Evolutionary conservation across 768 basidiomycete genomes (phyloP).

Genomic region (Termitomyces sp.): DNA sequence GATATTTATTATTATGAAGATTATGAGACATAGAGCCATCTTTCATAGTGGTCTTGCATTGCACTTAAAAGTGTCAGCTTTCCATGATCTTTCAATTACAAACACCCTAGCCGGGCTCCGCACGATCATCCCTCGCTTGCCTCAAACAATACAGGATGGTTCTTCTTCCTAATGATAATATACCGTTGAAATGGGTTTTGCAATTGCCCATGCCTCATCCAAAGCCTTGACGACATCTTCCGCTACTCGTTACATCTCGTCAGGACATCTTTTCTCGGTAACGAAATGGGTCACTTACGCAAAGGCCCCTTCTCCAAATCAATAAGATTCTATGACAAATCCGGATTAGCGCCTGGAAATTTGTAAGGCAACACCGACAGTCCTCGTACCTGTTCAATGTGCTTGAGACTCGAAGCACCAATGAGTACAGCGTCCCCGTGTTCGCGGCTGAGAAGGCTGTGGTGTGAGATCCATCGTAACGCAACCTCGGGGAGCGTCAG

Average conservation of each 20-base stretch:
- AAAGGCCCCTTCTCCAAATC: constrained; percentile 23
- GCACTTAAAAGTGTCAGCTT: too few species aligned
- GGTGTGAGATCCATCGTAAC: constrained; percentile 44
- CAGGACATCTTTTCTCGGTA: background rate
- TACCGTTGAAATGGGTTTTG: constrained; percentile 4
- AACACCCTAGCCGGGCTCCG: too few species aligned
- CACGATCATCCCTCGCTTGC: too few species aligned
- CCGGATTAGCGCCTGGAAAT: background rate
- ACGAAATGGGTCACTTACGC: constrained; percentile 7
- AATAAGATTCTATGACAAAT: constrained; percentile 24
- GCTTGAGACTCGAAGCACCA: constrained; percentile 36
- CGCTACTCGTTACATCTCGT: background rate
- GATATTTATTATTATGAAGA: too few species aligned
- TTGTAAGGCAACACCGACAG: background rate
- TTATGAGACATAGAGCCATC: too few species aligned
- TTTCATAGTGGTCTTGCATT: too few species aligned
- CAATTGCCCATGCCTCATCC: constrained; percentile 12
- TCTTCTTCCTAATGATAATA: background rate
- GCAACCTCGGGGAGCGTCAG: constrained; percentile 41
- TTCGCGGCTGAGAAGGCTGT: constrained; percentile 32
- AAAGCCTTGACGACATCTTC: constrained; percentile 7
- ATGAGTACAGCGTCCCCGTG: constrained; percentile 37
- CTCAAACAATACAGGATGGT: too few species aligned
- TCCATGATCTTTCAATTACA: too few species aligned
- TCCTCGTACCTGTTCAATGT: constrained; percentile 30